A percentile compares a stretch with the other conserved stretches of the same genome.
Evolutionary conservation across 306 rosid species (phyloP).

Genomic region (Coriaria nepalensis): DNA sequence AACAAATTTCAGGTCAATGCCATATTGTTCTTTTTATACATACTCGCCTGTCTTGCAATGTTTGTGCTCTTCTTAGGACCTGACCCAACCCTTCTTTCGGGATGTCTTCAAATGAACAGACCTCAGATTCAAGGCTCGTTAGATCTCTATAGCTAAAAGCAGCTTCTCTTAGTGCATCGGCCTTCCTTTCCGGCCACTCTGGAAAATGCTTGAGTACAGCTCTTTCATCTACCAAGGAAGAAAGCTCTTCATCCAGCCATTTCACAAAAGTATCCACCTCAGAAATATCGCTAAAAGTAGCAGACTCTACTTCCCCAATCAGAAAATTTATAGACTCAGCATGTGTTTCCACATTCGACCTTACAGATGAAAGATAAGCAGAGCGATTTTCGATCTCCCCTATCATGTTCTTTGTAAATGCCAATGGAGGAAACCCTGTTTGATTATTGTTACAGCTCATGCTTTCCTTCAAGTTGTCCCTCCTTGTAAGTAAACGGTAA

Average conservation of each 20-base stretch:
- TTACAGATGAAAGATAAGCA: conserved; percentile 58
- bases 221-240: conserved; percentile 69
- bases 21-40: conserved; percentile 21
- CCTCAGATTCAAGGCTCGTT: conserved; percentile 55
- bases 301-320: conserved; percentile 47
- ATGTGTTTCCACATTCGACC: conserved; percentile 70
- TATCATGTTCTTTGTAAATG: conserved; percentile 82
- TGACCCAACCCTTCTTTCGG: conserved; percentile 36
- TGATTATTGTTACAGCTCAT: conserved; percentile 14
- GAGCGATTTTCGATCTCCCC: conserved; percentile 93
- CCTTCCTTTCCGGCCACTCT: conserved; percentile 83
- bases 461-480: conserved; percentile 42
- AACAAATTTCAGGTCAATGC: not conserved
- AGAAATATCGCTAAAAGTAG: conserved; percentile 33
- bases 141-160: conserved; percentile 66
- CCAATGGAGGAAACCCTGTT: conserved; percentile 40
- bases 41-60: conserved; percentile 96
- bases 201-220: conserved; percentile 81
- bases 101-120: conserved; percentile 44
- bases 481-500: conserved; percentile 69
- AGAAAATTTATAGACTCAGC: conserved; percentile 54
- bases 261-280: conserved; percentile 69
- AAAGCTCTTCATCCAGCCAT: conserved; percentile 67
- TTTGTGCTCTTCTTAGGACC: conserved; percentile 58
- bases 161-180: conserved; percentile 75